Evolutionary conservation across 805 yeast genomes (phyloP).

Genomic region (Spathaspora passalidarum): DNA sequence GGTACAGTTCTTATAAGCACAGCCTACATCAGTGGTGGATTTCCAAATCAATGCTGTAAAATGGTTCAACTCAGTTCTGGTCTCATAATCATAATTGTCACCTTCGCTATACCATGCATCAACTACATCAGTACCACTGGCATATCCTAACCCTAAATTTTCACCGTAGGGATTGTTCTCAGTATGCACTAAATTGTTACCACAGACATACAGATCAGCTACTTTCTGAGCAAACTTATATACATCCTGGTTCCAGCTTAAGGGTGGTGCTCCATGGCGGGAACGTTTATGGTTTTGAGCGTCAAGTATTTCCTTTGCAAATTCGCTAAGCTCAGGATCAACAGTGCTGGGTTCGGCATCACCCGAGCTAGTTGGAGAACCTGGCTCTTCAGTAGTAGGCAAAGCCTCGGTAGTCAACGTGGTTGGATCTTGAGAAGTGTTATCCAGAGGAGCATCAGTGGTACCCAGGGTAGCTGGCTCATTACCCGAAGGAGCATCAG

Average conservation of each 20-base stretch:
- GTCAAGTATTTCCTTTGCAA: slow-evolving; percentile 35
- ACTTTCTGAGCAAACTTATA: slow-evolving; percentile 33
- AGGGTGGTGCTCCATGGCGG: slow-evolving; percentile 25
- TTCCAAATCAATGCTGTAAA: slow-evolving; percentile 79
- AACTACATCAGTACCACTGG: slow-evolving; percentile 54
- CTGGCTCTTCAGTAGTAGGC: too few species aligned
- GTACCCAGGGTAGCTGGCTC: too few species aligned
- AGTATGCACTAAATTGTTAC: slow-evolving; percentile 64
- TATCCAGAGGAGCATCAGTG: too few species aligned
- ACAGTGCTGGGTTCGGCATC: too few species aligned
- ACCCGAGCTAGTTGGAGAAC: too few species aligned
- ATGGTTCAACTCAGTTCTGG: slow-evolving; percentile 47
- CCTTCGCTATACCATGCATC: slow-evolving; percentile 77
- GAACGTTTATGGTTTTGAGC: slow-evolving; percentile 40
- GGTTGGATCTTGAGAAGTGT: too few species aligned
- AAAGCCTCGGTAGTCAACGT: too few species aligned
- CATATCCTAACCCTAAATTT: slow-evolving; percentile 67
- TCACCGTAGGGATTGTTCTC: slow-evolving; percentile 72
- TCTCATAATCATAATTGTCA: slow-evolving; percentile 43
- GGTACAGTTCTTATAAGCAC: slow-evolving; percentile 60
- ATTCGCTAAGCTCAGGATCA: too few species aligned
- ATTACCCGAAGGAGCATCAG: too few species aligned
- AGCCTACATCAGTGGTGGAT: slow-evolving; percentile 56
- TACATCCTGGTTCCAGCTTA: slow-evolving; percentile 31
- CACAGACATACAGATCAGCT: slow-evolving; percentile 59